A percentile compares a stretch with the other conserved stretches of the same genome.
Evolutionary conservation across 352 stramenopile species (phyloP).

Genomic region (Peronospora destructor): DNA sequence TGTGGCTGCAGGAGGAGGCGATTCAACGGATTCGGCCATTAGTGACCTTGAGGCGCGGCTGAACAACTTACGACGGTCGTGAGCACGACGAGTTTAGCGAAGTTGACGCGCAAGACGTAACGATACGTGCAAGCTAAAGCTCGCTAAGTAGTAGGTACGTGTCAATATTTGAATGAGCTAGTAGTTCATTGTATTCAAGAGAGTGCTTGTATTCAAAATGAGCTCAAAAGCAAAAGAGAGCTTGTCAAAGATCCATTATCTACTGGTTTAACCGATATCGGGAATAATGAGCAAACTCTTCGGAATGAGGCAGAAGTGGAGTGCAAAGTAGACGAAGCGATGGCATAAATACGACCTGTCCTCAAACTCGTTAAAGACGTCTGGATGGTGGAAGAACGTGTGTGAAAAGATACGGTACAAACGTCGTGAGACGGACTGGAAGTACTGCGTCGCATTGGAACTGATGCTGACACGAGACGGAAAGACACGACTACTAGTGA

Average conservation of each 20-base stretch:
- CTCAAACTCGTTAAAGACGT: conserved; percentile 70
- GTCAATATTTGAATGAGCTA: not conserved
- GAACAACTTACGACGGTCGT: conserved; percentile 92
- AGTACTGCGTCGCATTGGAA: conserved; percentile 79
- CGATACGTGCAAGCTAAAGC: not conserved
- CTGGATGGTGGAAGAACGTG: conserved; percentile 76
- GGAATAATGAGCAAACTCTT: conserved; percentile 82
- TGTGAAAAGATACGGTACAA: conserved; percentile 84
- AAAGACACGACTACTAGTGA: conserved; percentile 77
- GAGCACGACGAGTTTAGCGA: conserved; percentile 11
- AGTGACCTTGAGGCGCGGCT: conserved; percentile 94
- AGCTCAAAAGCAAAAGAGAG: too few species aligned
- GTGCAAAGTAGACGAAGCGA: conserved; percentile 79
- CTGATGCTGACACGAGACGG: conserved; percentile 70
- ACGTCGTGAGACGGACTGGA: conserved; percentile 71
- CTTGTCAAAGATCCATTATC: too few species aligned
- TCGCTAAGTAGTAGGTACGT: not conserved
- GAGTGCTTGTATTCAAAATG: too few species aligned
- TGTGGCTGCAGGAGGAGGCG: conserved; percentile 41
- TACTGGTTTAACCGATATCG: conserved; percentile 41
- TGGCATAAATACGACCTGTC: conserved; percentile 71
- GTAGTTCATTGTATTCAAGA: not conserved
- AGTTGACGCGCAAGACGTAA: conserved; percentile 1
- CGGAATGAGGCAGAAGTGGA: conserved; percentile 72
- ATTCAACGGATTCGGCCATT: conserved; percentile 74